Base-by-base conservation (phyloP, 805 yeast species). In the Grigorovia jiainica region DNA sequence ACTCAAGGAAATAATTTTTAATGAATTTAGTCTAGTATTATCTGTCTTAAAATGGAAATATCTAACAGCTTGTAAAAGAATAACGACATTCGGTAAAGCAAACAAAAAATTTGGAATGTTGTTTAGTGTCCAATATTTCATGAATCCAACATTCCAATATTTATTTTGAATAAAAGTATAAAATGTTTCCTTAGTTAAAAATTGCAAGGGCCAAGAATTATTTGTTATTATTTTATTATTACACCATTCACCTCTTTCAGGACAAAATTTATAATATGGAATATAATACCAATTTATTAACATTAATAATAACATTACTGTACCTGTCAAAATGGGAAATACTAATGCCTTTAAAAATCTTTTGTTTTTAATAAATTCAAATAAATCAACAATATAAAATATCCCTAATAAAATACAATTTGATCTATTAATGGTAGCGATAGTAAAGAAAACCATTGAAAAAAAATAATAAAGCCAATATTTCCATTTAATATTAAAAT, bases 111-210 rank as follows among this genome's bases (percentile, higher is more conserved):
- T 84, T 9, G 96, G 95, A 7, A 85, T 60, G 53, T 92, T 90
- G 54, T 77, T 78, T 0, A 69, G 44, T 0, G 92, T 82, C 90
- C 96, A 92, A 62, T 92, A 92, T 33, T 63, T 67, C 43, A 92
- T 60, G 40, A 89, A 76, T 0, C 98, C 97, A 35, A 69, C 72
- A 50, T 78, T 74, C 98, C 98, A 92, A 59, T 90, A 87, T 48
- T 77, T 70, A 1, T 63, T 44, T 61, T 92, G 98, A 6, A 94
- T 83, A 58, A 71, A 85, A 3, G 74, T 59, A 51, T 79, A 79
- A 11, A 90, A 66, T 18, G 81, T 72, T 6, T 34, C 32, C 19
- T 36, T 48, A 2, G 63, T 52, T 7, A 60, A 7, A 11, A 39
- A 38, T 15, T 10, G 44, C 44, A 29, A 43, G 20, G 11, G 84